A percentile compares a stretch with the other conserved stretches of the same genome.
These are phyloP conservation scores for Cicer cuneatum DNA, from an alignment of 306 rosid genomes.

Conservation along the genomic window DNA sequence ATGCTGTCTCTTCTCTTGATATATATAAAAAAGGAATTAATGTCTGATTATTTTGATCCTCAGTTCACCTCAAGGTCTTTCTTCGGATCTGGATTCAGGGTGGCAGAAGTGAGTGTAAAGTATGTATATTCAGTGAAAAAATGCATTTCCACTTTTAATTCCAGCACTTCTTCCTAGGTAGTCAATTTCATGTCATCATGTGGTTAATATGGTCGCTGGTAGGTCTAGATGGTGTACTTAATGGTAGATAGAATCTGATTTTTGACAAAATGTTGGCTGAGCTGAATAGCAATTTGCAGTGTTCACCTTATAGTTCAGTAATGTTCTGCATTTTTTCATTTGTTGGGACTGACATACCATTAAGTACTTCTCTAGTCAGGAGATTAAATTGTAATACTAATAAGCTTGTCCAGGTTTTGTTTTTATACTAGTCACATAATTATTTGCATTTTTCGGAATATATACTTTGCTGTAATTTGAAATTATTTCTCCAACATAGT, in stretches of 20 bases:
- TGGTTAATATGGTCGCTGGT: conserved; percentile 49
- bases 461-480: not conserved
- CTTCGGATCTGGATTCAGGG: conserved; percentile 42
- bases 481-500: not conserved
- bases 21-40: conserved; percentile 15
- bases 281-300: conserved; percentile 66
- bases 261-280: conserved; percentile 49
- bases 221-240: conserved; percentile 47
- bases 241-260: conserved; percentile 50
- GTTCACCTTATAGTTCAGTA: conserved; percentile 58
- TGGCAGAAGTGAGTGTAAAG: conserved; percentile 61
- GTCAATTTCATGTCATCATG: conserved; percentile 50
- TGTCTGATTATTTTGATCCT: conserved; percentile 40
- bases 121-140: conserved; percentile 57
- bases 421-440: conserved; percentile 30
- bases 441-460: conserved; percentile 35
- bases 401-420: conserved; percentile 49
- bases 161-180: conserved; percentile 43
- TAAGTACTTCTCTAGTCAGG: conserved; percentile 49
- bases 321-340: conserved; percentile 53
- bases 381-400: conserved; percentile 52
- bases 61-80: conserved; percentile 41
- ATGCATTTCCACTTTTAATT: conserved; percentile 57
- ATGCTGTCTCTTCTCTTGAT: conserved; percentile 39
- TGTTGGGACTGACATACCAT: conserved; percentile 46